Percentiles rank a stretch among this genome's conserved stretches.
phyloP scores from a whole-genome alignment of 441 rosid species.

The Erodium trifolium region DNA sequence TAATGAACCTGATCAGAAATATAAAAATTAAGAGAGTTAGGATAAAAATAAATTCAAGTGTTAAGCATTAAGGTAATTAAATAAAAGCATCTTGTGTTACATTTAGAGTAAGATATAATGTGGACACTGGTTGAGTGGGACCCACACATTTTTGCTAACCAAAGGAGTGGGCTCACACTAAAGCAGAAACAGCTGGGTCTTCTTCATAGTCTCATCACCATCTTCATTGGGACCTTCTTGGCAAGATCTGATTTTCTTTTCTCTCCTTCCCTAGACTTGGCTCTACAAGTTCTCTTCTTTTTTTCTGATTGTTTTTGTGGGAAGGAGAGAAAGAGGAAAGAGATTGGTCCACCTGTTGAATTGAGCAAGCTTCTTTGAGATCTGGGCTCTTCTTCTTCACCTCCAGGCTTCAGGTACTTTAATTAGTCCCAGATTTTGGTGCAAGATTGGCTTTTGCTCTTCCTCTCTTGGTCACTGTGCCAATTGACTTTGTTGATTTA shows the following conservation, averaged over 20 bases:
- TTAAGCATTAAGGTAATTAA: background rate
- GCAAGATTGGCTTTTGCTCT: background rate
- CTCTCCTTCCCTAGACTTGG: background rate
- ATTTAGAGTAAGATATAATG: background rate
- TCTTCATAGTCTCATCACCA: conserved; percentile 1
- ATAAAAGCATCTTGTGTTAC: background rate
- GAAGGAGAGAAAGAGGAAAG: background rate
- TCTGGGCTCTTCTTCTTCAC: conserved; percentile 1
- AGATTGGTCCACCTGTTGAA: background rate
- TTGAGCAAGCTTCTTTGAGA: background rate
- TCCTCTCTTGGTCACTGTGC: background rate
- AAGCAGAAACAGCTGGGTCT: conserved; percentile 5
- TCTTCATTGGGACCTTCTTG: background rate
- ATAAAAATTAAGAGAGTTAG: too few species aligned
- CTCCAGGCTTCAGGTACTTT: background rate
- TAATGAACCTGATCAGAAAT: too few species aligned
- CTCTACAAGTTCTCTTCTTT: background rate
- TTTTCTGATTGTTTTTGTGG: background rate
- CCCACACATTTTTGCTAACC: background rate
- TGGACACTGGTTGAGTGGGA: background rate
- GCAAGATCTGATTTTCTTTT: background rate
- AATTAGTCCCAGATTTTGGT: background rate
- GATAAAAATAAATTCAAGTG: too few species aligned
- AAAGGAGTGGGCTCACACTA: conserved; percentile 3
- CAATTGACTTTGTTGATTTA: background rate